phyloP scores from a whole-genome alignment of 208 protist species.

The Trypanosoma congolense region DNA sequence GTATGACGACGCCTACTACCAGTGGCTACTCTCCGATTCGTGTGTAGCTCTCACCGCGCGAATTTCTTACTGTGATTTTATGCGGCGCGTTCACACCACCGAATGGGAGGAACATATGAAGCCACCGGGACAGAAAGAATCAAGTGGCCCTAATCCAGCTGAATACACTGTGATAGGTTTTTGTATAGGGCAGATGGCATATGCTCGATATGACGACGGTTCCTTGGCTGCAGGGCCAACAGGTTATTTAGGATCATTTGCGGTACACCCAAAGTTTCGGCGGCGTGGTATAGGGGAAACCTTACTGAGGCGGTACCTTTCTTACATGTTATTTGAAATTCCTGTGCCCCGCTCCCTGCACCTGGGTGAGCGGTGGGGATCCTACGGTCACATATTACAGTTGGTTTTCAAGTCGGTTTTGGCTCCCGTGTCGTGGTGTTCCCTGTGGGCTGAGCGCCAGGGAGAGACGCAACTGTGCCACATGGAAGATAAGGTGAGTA shows the following conservation, averaged over 20 bases:
- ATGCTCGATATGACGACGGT: slow-evolving; percentile 31
- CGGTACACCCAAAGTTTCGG: slow-evolving; percentile 45
- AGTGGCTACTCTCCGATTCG: slow-evolving; percentile 35
- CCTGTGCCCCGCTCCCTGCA: slow-evolving; percentile 44
- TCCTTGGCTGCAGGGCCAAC: slow-evolving; percentile 60
- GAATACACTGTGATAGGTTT: slow-evolving; percentile 57
- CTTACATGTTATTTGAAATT: slow-evolving; percentile 44
- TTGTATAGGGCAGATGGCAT: slow-evolving; percentile 46
- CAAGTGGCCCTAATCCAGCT: neutral
- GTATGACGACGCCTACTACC: slow-evolving; percentile 54
- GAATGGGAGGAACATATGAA: neutral
- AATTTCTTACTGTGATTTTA: neutral
- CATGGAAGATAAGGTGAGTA: too few relatives aligned
- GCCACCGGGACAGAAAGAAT: neutral
- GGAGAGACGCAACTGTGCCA: too few relatives aligned
- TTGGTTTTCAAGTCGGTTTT: too few relatives aligned
- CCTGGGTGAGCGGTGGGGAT: slow-evolving; percentile 44
- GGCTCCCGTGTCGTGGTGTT: too few relatives aligned
- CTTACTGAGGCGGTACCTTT: slow-evolving; percentile 48
- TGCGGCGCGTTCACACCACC: neutral
- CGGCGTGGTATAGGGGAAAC: slow-evolving; percentile 48
- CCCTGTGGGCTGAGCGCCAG: too few relatives aligned
- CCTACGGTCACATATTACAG: neutral
- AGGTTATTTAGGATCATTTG: slow-evolving; percentile 66
- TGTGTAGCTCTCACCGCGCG: slow-evolving; percentile 39